Conservation (phyloP, 805 yeast species). For the Candida sanyiensis region DNA sequence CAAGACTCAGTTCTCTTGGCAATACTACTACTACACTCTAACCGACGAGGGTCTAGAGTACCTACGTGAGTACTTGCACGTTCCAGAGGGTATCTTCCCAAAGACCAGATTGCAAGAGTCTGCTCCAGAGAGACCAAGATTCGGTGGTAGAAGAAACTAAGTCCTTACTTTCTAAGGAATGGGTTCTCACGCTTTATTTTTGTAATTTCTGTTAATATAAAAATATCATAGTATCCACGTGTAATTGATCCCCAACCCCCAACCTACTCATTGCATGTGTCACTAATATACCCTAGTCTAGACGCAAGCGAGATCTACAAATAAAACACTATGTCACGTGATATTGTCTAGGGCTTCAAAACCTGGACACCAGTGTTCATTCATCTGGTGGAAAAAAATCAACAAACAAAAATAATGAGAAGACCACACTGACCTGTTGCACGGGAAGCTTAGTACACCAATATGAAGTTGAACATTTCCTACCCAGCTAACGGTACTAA, state of each 20-base stretch:
- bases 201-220: slow-evolving; percentile 20
- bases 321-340: neutral
- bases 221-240: no score
- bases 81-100: slow-evolving; percentile 98
- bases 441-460: slow-evolving; percentile 3
- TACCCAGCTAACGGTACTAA: slow-evolving; percentile 99
- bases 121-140: slow-evolving; percentile 72
- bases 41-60: slow-evolving; percentile 99
- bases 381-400: slow-evolving; percentile 5
- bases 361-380: slow-evolving; percentile 5
- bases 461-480: slow-evolving; percentile 76
- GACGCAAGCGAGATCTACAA: no score
- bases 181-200: slow-evolving; percentile 10
- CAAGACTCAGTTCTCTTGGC: slow-evolving; percentile 99
- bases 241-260: no score
- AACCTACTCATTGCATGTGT: no score
- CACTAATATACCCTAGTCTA: no score
- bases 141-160: slow-evolving; percentile 42
- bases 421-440: neutral
- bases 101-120: slow-evolving; percentile 94
- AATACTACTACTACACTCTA: slow-evolving; percentile 99
- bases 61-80: slow-evolving; percentile 96
- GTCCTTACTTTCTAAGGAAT: slow-evolving; percentile 10
- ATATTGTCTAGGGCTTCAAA: slow-evolving; percentile 1
- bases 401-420: neutral